A percentile compares a stretch with the other conserved stretches of the same genome.
phyloP scores from a whole-genome alignment of 306 rosid genomes.

The Quercus rubra region DNA sequence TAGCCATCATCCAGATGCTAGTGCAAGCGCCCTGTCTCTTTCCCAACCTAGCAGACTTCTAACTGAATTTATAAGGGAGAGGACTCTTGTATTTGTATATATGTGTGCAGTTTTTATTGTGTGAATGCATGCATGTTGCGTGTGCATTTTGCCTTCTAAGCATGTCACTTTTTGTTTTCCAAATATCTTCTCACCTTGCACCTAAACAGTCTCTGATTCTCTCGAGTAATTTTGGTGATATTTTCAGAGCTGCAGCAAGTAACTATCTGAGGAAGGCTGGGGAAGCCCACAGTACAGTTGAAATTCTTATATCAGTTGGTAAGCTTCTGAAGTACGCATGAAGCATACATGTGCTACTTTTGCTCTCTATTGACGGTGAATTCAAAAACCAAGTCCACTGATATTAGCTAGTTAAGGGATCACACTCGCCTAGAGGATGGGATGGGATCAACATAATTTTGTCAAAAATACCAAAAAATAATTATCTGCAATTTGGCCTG shows the following conservation, averaged over 20 bases:
- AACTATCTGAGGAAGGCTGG: conserved; percentile 79
- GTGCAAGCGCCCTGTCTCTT: not conserved
- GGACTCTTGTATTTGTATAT: conserved; percentile 9
- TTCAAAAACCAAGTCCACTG: not conserved
- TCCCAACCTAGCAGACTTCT: not conserved
- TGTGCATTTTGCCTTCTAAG: not conserved
- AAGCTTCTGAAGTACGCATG: conserved; percentile 25
- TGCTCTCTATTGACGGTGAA: not conserved
- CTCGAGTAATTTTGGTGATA: conserved; percentile 10
- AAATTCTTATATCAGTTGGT: conserved; percentile 71
- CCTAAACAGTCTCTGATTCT: not conserved
- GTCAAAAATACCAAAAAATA: no score
- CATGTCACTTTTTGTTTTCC: not conserved
- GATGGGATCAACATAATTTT: not conserved
- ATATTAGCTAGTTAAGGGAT: not conserved
- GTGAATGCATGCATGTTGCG: not conserved
- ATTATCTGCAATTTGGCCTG: not conserved
- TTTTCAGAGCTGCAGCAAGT: conserved; percentile 67
- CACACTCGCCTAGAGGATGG: not conserved
- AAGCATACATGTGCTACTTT: not conserved
- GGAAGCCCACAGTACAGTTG: conserved; percentile 71
- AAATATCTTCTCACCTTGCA: not conserved
- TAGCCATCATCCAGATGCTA: not conserved
- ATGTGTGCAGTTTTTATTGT: not conserved
- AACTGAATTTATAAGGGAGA: not conserved